These are phyloP conservation scores for Sugiyamaella americana DNA, from an alignment of 805 yeast species.

Conservation along the genomic window DNA sequence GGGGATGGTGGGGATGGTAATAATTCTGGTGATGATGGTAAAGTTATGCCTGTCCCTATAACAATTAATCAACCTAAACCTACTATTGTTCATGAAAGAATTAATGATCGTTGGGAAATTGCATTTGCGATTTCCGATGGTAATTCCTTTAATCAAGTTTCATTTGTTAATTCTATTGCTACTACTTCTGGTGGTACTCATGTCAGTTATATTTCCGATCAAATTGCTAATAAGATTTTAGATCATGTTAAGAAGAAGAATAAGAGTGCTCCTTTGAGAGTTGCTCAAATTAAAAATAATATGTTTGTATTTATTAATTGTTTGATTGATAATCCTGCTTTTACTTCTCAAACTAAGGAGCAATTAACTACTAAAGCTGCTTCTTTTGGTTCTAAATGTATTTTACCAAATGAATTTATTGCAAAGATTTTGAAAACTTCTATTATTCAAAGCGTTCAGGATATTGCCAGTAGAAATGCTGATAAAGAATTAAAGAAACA, in stretches of 20 bases:
- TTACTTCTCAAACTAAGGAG: slow-evolving; percentile 96
- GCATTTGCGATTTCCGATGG: slow-evolving; percentile 94
- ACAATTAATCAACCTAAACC: slow-evolving; percentile 37
- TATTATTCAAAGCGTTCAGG: slow-evolving; percentile 58
- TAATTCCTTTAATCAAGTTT: slow-evolving; percentile 74
- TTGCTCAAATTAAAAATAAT: slow-evolving; percentile 82
- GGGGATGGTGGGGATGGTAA: no score
- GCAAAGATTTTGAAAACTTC: slow-evolving; percentile 70
- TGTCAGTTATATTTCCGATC: slow-evolving; percentile 78
- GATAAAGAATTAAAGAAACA: slow-evolving; percentile 80
- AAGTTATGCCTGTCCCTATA: slow-evolving; percentile 32
- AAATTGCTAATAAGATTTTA: slow-evolving; percentile 68
- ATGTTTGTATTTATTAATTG: slow-evolving; percentile 90
- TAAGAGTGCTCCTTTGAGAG: slow-evolving; percentile 60
- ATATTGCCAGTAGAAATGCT: slow-evolving; percentile 82
- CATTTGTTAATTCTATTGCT: slow-evolving; percentile 96
- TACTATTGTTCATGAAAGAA: slow-evolving; percentile 70
- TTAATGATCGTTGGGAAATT: slow-evolving; percentile 90
- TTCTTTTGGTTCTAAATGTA: slow-evolving; percentile 83
- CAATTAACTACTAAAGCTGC: slow-evolving; percentile 83
- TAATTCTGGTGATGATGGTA: slow-evolving; percentile 28
- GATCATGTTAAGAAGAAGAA: slow-evolving; percentile 69
- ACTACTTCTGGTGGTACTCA: slow-evolving; percentile 97
- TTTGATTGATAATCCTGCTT: slow-evolving; percentile 92
- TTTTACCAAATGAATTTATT: slow-evolving; percentile 71